phyloP scores from a whole-genome alignment of 2,329 filamentous ascomycete genomes.

The Cladobotryum protrusum region DNA sequence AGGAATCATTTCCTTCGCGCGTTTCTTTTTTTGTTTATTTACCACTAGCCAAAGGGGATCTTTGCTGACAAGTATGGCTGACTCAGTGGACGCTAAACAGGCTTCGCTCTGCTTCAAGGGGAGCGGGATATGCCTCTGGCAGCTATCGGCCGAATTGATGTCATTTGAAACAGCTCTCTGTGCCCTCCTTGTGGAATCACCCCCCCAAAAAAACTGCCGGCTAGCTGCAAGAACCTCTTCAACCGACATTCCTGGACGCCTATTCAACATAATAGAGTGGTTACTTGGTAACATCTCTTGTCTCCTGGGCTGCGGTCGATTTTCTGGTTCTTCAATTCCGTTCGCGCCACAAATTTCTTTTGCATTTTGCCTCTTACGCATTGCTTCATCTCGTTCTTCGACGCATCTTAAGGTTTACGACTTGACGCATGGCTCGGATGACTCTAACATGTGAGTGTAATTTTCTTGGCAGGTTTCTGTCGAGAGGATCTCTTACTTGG shows the following conservation, averaged over 20 bases:
- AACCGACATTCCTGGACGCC: slow-evolving; percentile 21
- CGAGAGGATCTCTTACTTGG: slow-evolving; percentile 13
- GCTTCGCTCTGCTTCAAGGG: slow-evolving; percentile 77
- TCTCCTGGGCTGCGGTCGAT: neutral
- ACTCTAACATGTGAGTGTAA: slow-evolving; percentile 16
- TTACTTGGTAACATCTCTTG: slow-evolving; percentile 1
- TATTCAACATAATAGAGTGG: neutral
- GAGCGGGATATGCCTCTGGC: slow-evolving; percentile 45
- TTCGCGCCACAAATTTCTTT: slow-evolving; percentile 20
- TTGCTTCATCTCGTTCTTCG: slow-evolving; percentile 39
- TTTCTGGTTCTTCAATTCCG: slow-evolving; percentile 16
- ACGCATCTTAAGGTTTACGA: slow-evolving; percentile 30
- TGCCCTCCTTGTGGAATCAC: slow-evolving; percentile 12
- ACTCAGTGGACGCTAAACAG: slow-evolving; percentile 80
- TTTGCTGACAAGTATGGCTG: slow-evolving; percentile 68
- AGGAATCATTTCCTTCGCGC: slow-evolving; percentile 77
- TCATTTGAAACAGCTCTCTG: slow-evolving; percentile 19
- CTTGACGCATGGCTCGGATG: slow-evolving; percentile 35
- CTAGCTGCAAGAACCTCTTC: slow-evolving; percentile 16
- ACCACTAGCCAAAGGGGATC: slow-evolving; percentile 67
- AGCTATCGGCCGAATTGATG: slow-evolving; percentile 30
- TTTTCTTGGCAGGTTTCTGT: slow-evolving; percentile 6
- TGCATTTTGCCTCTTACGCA: slow-evolving; percentile 26
- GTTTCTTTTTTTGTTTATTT: slow-evolving; percentile 62
- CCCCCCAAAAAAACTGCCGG: slow-evolving; percentile 6